These are phyloP conservation scores for Kazachstania psychrophila DNA, from an alignment of 805 yeast species.

Conservation along the genomic window DNA sequence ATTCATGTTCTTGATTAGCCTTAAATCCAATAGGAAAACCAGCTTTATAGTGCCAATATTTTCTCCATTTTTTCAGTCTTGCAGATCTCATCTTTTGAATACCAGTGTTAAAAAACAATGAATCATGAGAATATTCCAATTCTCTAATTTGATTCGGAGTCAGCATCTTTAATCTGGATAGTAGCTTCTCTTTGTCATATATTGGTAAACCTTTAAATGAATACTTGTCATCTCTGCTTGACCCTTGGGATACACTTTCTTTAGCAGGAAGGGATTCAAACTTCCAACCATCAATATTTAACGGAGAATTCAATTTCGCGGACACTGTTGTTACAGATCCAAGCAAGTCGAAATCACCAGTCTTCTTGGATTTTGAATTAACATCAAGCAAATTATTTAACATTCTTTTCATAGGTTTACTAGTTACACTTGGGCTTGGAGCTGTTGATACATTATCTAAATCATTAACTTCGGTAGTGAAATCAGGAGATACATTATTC, in stretches of 20 bases:
- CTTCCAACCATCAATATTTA: slow-evolving; percentile 29
- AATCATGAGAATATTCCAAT: slow-evolving; percentile 42
- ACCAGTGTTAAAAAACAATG: slow-evolving; percentile 38
- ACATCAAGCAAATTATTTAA: slow-evolving; percentile 17
- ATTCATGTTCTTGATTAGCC: slow-evolving; percentile 18
- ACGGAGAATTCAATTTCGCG: slow-evolving; percentile 2
- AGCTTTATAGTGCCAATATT: slow-evolving; percentile 38
- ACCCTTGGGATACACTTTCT: slow-evolving; percentile 4
- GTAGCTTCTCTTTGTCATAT: slow-evolving; percentile 27
- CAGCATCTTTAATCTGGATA: slow-evolving; percentile 25
- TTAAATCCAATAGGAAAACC: slow-evolving; percentile 33
- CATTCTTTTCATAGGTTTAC: slow-evolving; percentile 18
- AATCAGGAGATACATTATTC: not conserved
- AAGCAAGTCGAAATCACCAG: slow-evolving; percentile 8
- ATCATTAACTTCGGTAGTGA: not conserved
- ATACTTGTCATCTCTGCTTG: slow-evolving; percentile 15
- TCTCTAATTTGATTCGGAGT: slow-evolving; percentile 35
- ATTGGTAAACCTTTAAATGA: slow-evolving; percentile 38
- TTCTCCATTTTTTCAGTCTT: slow-evolving; percentile 40
- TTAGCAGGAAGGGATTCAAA: slow-evolving; percentile 22
- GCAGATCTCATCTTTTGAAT: slow-evolving; percentile 35
- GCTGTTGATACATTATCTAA: not conserved
- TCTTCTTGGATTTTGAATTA: slow-evolving; percentile 3
- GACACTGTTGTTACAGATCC: slow-evolving; percentile 4
- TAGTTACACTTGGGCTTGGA: not conserved